Evolutionary conservation across 306 rosid genomes (phyloP).

Genomic region (Dalbergia cultrata): DNA sequence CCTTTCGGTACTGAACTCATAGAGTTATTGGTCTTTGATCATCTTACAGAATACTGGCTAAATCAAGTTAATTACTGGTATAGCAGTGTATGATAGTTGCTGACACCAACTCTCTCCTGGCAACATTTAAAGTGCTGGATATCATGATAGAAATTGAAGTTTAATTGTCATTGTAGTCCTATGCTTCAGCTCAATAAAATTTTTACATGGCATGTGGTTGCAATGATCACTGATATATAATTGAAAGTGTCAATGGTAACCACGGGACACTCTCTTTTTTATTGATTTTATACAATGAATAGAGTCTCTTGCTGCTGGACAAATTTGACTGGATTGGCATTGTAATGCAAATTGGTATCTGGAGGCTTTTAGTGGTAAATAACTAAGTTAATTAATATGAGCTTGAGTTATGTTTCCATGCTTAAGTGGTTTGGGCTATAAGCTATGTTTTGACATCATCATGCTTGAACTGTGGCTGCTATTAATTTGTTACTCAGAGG

Average conservation of each 20-base stretch:
- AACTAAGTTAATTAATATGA: background rate
- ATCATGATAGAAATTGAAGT: slow-evolving; percentile 23
- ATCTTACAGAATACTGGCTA: background rate
- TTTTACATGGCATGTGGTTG: background rate
- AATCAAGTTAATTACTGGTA: background rate
- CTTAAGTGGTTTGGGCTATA: slow-evolving; percentile 22
- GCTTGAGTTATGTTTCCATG: background rate
- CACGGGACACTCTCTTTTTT: background rate
- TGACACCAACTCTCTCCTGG: background rate
- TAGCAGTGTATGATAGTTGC: slow-evolving; percentile 26
- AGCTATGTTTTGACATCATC: slow-evolving; percentile 23
- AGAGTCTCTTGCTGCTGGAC: slow-evolving; percentile 17
- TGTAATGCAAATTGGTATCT: slow-evolving; percentile 19
- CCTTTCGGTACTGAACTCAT: background rate
- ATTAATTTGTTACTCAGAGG: background rate
- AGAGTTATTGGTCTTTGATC: slow-evolving; percentile 3
- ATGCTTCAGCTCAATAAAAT: slow-evolving; percentile 6
- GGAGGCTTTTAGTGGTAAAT: background rate
- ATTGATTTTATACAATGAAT: background rate
- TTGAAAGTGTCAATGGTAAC: background rate
- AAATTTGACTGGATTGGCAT: background rate
- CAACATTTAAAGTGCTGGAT: background rate
- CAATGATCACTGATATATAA: background rate
- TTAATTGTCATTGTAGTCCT: slow-evolving; percentile 2
- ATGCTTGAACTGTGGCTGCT: slow-evolving; percentile 16